Base-by-base conservation (phyloP, 345 rosid species). In the Capsella bursapastoris region DNA sequence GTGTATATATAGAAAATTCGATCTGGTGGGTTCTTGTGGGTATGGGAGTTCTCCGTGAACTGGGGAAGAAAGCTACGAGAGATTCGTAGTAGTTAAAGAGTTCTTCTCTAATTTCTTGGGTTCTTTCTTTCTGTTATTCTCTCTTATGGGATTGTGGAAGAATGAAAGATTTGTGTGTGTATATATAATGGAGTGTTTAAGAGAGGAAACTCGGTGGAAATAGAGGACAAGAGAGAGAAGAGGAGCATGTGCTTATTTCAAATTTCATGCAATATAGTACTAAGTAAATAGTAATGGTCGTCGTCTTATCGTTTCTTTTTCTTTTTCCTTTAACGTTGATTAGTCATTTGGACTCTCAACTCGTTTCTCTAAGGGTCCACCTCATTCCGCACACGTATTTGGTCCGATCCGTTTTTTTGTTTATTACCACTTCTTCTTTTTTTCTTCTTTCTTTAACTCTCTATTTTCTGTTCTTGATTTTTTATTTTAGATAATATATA, bases 141-240 rank as follows among this genome's bases (percentile, higher is more conserved):
- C 18, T 57, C 15, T 55, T 63, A 10, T 38, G 66, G 8, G 44
- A 44, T 62, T 76, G 75, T 53, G 37, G 69, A 78, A 56, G 71
- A 52, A 29, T 16, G 31, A 57, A 70, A 57, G 49, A 40, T 70
- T 49, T 75, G 25, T 15, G 79, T 49, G n/a, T 29, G 27, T 64
- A 35, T 78, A 57, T 78, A 78, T 74, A 79, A 59, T 32, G 63
- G 18, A 63, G 15, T 66, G 27, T 41, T 32, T 44, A 2, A 40
- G 10, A 53, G 47, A 78, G 83, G 88, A 85, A 85, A 72, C 72
- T 57, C 0, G 78, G 73, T 57, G 85, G 86, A 81, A 83, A 72
- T 73, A 71, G 72, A 50, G 41, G 27, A 7, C 61, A 4, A 37
- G 9, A 37, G 40, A n/a, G 48, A 43, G 49, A 57, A 49, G 32